Evolutionary conservation across 1,284 basidiomycete genomes (phyloP).

Genomic region (Afroboletus lepidellus): DNA sequence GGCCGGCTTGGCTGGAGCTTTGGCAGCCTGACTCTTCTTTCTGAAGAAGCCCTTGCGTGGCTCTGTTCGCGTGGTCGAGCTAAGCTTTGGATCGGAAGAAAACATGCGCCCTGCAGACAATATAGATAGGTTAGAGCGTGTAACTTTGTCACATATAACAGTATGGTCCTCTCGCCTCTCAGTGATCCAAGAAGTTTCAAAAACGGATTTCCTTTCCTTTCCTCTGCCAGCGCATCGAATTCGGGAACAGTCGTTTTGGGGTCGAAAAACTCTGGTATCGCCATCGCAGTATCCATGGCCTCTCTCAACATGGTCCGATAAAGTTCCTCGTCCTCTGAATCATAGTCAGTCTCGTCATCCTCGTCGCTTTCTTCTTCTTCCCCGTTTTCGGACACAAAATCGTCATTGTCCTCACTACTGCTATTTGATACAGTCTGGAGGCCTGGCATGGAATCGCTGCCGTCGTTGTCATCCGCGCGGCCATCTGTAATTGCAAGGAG

Average conservation of each 20-base stretch:
- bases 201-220: slow-evolving; percentile 68
- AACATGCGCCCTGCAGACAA: slow-evolving; percentile 64
- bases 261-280: slow-evolving; percentile 55
- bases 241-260: slow-evolving; percentile 40
- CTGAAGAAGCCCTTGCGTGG: slow-evolving; percentile 25
- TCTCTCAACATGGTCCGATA: slow-evolving; percentile 59
- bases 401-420: slow-evolving; percentile 41
- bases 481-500: slow-evolving; percentile 50
- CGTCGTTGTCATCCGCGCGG: slow-evolving; percentile 37
- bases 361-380: slow-evolving; percentile 41
- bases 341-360: slow-evolving; percentile 48
- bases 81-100: slow-evolving; percentile 57
- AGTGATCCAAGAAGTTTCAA: slow-evolving; percentile 68
- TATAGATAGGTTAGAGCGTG: not conserved
- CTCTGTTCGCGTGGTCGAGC: slow-evolving; percentile 37
- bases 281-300: slow-evolving; percentile 67
- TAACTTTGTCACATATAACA: not conserved
- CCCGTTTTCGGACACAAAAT: slow-evolving; percentile 37
- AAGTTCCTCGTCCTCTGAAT: slow-evolving; percentile 67
- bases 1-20: slow-evolving; percentile 11
- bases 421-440: slow-evolving; percentile 62
- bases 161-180: slow-evolving; percentile 47
- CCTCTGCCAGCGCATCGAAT: slow-evolving; percentile 45
- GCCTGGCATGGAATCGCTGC: slow-evolving; percentile 58
- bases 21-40: slow-evolving; percentile 12